Evolutionary conservation across 2,329 filamentous ascomycete genomes (phyloP).

Genomic region (Botrytis sinoallii): DNA sequence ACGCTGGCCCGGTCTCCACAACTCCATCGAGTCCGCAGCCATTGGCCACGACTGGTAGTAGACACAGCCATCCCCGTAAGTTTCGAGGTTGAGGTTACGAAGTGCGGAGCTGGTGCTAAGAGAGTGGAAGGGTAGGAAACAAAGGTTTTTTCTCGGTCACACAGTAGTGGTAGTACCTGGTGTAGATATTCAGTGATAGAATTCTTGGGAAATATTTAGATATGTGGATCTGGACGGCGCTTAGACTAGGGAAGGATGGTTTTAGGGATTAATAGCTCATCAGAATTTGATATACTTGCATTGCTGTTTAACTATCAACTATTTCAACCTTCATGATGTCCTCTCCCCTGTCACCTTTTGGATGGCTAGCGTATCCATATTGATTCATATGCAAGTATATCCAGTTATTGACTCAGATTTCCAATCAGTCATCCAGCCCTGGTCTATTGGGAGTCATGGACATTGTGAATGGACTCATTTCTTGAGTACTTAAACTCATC

Average conservation of each 20-base stretch:
- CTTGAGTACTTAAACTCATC: no score
- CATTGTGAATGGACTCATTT: no score
- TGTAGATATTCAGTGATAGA: background rate
- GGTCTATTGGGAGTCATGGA: no score
- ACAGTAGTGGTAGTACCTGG: background rate
- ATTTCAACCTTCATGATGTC: background rate
- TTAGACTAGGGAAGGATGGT: background rate
- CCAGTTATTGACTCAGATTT: no score
- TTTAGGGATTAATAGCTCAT: background rate
- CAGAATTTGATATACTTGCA: background rate
- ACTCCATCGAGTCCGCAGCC: background rate
- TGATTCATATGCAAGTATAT: background rate
- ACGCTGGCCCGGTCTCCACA: background rate
- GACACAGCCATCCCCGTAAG: background rate
- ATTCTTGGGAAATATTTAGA: background rate
- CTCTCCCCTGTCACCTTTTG: background rate
- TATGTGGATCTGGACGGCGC: background rate
- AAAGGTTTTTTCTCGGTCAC: no score
- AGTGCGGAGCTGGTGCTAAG: background rate
- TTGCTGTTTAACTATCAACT: background rate
- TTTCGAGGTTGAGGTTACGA: background rate
- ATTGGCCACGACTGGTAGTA: background rate
- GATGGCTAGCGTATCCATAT: background rate
- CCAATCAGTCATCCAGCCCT: no score
- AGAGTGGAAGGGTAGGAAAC: background rate